Conservation (phyloP, 164 flowering plant species). For the Tinospora cordifolia region DNA sequence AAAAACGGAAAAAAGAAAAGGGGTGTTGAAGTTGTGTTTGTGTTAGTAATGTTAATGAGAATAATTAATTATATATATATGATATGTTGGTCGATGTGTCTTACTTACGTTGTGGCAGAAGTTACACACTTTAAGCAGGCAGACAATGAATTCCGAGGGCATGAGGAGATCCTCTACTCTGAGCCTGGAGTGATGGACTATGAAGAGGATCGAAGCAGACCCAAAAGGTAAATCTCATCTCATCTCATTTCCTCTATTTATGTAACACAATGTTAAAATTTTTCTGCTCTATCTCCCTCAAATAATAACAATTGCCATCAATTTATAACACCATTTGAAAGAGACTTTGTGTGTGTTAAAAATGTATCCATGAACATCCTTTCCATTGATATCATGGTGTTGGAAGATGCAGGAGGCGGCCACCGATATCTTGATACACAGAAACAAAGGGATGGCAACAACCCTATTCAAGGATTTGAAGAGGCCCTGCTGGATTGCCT, state of each 20-base stretch:
- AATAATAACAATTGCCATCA: no score
- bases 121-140: conserved; percentile 93
- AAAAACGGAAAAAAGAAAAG: not conserved
- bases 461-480: conserved; percentile 4
- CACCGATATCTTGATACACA: conserved; percentile 43
- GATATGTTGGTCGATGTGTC: conserved; percentile 81
- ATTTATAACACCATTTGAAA: not conserved
- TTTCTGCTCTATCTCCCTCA: no score
- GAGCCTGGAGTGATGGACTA: conserved; percentile 94
- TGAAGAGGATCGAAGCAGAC: conserved; percentile 76
- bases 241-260: not conserved
- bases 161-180: conserved; percentile 64
- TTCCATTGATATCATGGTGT: conserved; percentile 1
- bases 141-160: conserved; percentile 70
- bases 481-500: conserved; percentile 16
- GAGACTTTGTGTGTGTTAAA: not conserved
- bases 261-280: not conserved
- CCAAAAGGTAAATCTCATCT: conserved; percentile 57
- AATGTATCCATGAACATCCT: not conserved
- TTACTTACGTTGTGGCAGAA: conserved; percentile 99
- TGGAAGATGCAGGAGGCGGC: conserved; percentile 54
- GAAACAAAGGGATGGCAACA: not conserved
- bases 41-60: not conserved
- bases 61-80: conserved; percentile 22
- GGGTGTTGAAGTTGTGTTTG: not conserved